Base-by-base conservation (phyloP, 345 rosid species). In the Bretschneidera sinensis region DNA sequence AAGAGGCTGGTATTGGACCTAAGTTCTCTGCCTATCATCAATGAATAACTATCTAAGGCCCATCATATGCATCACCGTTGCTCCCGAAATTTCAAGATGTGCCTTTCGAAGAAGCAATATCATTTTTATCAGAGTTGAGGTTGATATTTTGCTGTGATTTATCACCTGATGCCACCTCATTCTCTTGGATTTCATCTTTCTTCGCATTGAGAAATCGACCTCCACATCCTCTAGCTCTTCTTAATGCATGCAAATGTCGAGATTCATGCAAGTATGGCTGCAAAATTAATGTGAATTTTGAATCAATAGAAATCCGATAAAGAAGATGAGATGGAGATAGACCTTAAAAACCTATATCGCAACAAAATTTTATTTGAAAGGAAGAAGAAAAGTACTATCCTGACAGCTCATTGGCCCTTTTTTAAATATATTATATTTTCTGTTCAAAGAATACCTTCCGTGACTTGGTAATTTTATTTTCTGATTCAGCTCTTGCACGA, bases 211-310 rank as follows among this genome's bases (percentile, higher is more conserved):
- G 88, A 79, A 91, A 83, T 65, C 99, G 82, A 16, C 99, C 99
- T 13, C 99, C 96, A 65, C 84, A 79, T 72, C 99, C 99, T 71
- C 99, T 86, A 19, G 96, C 97, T 63, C 99, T 77, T 83, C 76
- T 82, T 55, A 94, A 66, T 4, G 99, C 99, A 80, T 94, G 99
- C 66, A 78, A 76, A 83, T 94, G 97, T 1, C 99, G 90, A 60
- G 99, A 94, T 67, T 94, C 99, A 55, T 94, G 99, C 81, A 94
- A 71, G 70, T 94, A 94, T 18, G 99, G 97, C 99, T 94, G 87
- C 80, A 64, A 52, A 28, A 64, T 57, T 57, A 50, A 11, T 24
- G 48, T 9, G 18, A 65, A 70, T 9, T 23, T 17, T 35, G 33
- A 64, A 62, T 62, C 59, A 51, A 59, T 1, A 49, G 21, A 49